phyloP scores from a whole-genome alignment of 2,329 filamentous ascomycete species.

The Aplosporella prunicola region DNA sequence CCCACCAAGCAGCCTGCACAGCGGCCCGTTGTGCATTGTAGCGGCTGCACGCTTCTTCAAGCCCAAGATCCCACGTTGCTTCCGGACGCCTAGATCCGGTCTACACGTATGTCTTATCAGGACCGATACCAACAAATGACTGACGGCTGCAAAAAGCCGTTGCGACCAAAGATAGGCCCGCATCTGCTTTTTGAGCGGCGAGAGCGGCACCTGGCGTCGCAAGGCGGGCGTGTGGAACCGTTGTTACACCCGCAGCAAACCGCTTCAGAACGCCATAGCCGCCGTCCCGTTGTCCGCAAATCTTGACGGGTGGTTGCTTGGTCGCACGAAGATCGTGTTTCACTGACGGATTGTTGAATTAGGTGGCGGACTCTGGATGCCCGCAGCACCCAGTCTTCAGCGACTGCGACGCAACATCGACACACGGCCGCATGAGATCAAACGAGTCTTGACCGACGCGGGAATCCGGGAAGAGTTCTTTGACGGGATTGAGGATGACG shows the following conservation, averaged over 20 bases:
- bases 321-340: slow-evolving; percentile 2
- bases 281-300: not conserved
- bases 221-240: too few species aligned
- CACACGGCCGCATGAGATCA: slow-evolving; percentile 59
- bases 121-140: too few species aligned
- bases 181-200: too few species aligned
- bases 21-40: too few species aligned
- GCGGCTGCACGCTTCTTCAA: too few species aligned
- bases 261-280: not conserved
- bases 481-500: slow-evolving; percentile 43
- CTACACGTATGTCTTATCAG: too few species aligned
- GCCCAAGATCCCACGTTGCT: too few species aligned
- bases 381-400: slow-evolving; percentile 56
- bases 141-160: too few species aligned
- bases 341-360: slow-evolving; percentile 10
- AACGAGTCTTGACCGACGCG: slow-evolving; percentile 53
- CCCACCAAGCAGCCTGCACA: too few species aligned
- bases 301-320: not conserved
- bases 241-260: not conserved
- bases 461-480: slow-evolving; percentile 58
- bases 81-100: too few species aligned
- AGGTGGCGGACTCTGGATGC: slow-evolving; percentile 76
- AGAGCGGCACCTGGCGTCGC: too few species aligned
- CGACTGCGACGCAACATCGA: slow-evolving; percentile 67
- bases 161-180: too few species aligned